Conservation (phyloP, 305 asterid genomes). For the Lippia alba region DNA sequence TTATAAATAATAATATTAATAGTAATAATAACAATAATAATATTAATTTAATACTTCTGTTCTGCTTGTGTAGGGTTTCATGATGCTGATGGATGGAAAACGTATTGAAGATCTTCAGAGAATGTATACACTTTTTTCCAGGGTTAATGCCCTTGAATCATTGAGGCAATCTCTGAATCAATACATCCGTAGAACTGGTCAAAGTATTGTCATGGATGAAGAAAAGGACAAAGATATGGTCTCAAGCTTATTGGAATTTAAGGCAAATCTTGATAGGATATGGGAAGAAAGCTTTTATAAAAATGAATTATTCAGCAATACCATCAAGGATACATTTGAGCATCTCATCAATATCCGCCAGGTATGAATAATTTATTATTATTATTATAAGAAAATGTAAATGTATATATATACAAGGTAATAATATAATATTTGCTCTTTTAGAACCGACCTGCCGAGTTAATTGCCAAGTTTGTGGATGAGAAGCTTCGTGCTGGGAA, state of each 20-base stretch:
- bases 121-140: constrained; percentile 71
- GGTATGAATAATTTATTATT: constrained; percentile 46
- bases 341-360: constrained; percentile 95
- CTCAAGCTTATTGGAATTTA: constrained; percentile 80
- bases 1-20: too few species aligned
- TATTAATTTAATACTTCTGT: constrained; percentile 17
- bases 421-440: constrained; percentile 25
- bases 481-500: constrained; percentile 97
- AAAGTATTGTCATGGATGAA: constrained; percentile 88
- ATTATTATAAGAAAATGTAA: background rate
- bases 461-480: constrained; percentile 92
- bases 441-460: constrained; percentile 98
- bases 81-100: constrained; percentile 85
- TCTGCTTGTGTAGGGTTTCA: constrained; percentile 75
- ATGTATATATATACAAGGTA: constrained; percentile 12
- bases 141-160: constrained; percentile 86
- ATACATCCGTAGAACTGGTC: constrained; percentile 90
- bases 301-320: constrained; percentile 90
- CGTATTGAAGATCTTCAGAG: constrained; percentile 92
- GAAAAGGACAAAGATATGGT: constrained; percentile 99
- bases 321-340: constrained; percentile 96
- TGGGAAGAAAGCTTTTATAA: constrained; percentile 92
- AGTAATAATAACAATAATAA: too few species aligned
- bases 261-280: constrained; percentile 85
- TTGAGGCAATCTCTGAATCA: constrained; percentile 79